Base-by-base conservation (phyloP, 192 early-diverging fungal species). In the Kappamyces sp. region DNA sequence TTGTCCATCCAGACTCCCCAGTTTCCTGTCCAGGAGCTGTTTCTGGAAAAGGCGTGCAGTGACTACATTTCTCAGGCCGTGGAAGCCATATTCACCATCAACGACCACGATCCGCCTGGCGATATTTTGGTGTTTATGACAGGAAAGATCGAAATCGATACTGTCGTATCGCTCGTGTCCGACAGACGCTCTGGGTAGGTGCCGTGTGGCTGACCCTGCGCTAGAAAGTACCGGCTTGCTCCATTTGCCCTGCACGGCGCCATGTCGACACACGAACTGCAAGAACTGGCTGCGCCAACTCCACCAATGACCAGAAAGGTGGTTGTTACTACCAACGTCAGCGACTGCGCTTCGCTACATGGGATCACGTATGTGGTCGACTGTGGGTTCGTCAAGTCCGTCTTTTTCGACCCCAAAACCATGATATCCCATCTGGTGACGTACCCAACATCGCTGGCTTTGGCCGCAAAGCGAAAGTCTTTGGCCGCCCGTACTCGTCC, bases 321-420 rank as follows among this genome's bases (percentile, higher is more conserved):
- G 0, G 76, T 98, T 0, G 81, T 98, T 1, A 78, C 95, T 0
- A 94, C 93, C 7, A 94, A 94, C 52, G 82, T 93, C 33, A 22
- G 22, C 22, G 92, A 91, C 2, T 93, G 95, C 60, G 88, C 89
- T 2, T 86, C 84, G 2, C 72, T 90, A 3, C 81, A 85, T 31
- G 86, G 84, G 0, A 84, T 90, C 14, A 79, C 80, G 3, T 88
- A 80, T 57, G 86, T 92, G 3, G 70, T 92, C 55, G 90, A 92
- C 66, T 72, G 72, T 52, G 90, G 90, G 1, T 88, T 89, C 74
- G 87, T 85, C 36, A 88, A 89, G 61, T 39, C 43, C 46, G 42
- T 11, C 30, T 49, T 5, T 55, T 43, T 55, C 31, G 12, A 47
- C n/a, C 34, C 5, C 2, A 65, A 30, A n/a, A 30, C 32, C 5